phyloP scores from a whole-genome alignment of 495 filamentous ascomycete species.

The Aspergillus egyptiacus region DNA sequence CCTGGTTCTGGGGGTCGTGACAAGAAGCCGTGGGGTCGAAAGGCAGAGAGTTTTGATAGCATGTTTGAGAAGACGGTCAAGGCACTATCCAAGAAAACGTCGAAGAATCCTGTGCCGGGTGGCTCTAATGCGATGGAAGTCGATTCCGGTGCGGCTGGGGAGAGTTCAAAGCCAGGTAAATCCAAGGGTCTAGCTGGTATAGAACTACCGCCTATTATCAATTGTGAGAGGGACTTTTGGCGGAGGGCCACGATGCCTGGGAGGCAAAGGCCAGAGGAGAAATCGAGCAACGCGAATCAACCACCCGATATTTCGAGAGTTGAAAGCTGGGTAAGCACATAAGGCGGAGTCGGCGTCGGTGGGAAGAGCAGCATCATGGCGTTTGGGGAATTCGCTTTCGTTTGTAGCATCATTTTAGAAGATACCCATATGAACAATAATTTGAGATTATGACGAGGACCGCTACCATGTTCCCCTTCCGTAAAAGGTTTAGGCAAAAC shows the following conservation, averaged over 20 bases:
- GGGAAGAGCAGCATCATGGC: conserved; percentile 8
- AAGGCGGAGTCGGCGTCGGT: not conserved
- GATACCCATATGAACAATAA: conserved; percentile 33
- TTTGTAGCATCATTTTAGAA: conserved; percentile 29
- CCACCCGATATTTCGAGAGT: conserved; percentile 22
- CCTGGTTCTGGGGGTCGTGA: conserved; percentile 31
- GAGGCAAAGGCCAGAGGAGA: conserved; percentile 27
- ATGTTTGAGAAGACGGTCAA: conserved; percentile 48
- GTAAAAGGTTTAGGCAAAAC: conserved; percentile 13
- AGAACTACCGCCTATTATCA: conserved; percentile 45
- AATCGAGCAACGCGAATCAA: conserved; percentile 20
- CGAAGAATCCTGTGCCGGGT: conserved; percentile 16
- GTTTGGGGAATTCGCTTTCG: conserved; percentile 23
- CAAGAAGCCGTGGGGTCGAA: conserved; percentile 42
- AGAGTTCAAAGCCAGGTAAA: conserved; percentile 23
- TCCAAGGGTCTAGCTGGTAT: conserved; percentile 28
- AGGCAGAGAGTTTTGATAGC: conserved; percentile 39
- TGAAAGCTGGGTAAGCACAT: conserved; percentile 28
- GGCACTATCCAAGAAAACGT: conserved; percentile 30
- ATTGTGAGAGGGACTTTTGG: conserved; percentile 44
- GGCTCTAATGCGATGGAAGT: conserved; percentile 28
- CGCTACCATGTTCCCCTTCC: not conserved
- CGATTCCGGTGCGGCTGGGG: conserved; percentile 23
- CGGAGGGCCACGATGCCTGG: conserved; percentile 27
- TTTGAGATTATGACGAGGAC: conserved; percentile 11